phyloP scores from a whole-genome alignment of 2,329 filamentous ascomycete species.

The Colletotrichum tabaci region DNA sequence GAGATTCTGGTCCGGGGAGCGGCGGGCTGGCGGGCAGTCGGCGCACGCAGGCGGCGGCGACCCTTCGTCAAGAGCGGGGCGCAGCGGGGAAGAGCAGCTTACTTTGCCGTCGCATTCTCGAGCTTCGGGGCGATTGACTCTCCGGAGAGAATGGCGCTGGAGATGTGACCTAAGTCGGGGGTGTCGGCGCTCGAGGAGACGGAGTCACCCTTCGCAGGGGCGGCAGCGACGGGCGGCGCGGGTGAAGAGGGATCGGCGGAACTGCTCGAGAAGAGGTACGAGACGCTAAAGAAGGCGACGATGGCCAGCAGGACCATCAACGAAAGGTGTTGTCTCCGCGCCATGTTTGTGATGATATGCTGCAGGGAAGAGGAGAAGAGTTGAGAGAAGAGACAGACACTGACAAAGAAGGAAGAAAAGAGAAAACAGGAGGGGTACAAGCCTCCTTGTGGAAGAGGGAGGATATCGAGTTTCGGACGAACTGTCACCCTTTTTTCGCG shows the following conservation, averaged over 20 bases:
- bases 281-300: constrained; percentile 70
- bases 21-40: not conserved
- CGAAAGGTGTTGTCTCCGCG: constrained; percentile 67
- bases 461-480: constrained; percentile 19
- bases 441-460: constrained; percentile 10
- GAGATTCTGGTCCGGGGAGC: constrained; percentile 1
- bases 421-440: not conserved
- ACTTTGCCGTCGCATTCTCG: constrained; percentile 87
- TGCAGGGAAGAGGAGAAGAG: not conserved
- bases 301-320: constrained; percentile 69
- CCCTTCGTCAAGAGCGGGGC: not conserved
- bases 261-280: constrained; percentile 70
- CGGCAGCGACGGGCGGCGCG: constrained; percentile 26
- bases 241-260: constrained; percentile 35
- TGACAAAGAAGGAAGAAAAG: not conserved
- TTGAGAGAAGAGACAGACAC: not conserved
- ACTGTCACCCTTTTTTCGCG: constrained; percentile 3
- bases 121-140: constrained; percentile 84
- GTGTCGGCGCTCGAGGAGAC: constrained; percentile 28
- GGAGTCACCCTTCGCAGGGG: constrained; percentile 44
- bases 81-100: constrained; percentile 47
- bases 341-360: constrained; percentile 56
- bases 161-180: constrained; percentile 59
- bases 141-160: constrained; percentile 71
- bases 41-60: not conserved